These are phyloP conservation scores for Sporobolomyces pararoseus DNA, from an alignment of 768 basidiomycete species.

Conservation along the genomic window DNA sequence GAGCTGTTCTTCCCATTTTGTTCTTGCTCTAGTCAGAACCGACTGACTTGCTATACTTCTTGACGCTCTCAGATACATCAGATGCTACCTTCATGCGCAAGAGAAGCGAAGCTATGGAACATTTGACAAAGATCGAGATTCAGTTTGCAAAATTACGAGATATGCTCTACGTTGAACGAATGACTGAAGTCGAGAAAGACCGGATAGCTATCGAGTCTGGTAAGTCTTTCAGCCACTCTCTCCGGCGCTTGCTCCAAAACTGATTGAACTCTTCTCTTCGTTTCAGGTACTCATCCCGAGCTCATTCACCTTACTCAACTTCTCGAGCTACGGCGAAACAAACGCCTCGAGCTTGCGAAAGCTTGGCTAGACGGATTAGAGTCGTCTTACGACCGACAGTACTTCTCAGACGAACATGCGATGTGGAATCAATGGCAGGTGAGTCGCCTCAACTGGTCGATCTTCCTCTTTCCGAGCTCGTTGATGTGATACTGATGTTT, in stretches of 20 bases:
- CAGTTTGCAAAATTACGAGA: conserved; percentile 85
- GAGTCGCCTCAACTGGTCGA: conserved; percentile 42
- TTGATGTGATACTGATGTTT: background rate
- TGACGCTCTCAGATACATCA: conserved; percentile 56
- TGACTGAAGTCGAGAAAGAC: conserved; percentile 85
- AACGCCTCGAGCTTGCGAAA: conserved; percentile 74
- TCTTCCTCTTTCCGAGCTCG: background rate
- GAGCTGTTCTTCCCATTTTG: no score
- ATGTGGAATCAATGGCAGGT: conserved; percentile 94
- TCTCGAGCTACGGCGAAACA: conserved; percentile 70
- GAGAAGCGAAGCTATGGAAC: conserved; percentile 80
- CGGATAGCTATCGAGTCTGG: conserved; percentile 74
- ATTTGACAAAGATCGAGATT: conserved; percentile 82
- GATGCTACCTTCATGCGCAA: conserved; percentile 50
- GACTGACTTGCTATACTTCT: no score
- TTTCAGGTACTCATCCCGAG: conserved; percentile 76
- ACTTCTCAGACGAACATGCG: conserved; percentile 66
- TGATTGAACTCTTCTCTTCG: background rate
- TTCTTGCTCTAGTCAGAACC: no score
- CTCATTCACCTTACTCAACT: conserved; percentile 74
- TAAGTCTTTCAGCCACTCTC: conserved; percentile 49
- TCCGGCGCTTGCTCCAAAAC: background rate
- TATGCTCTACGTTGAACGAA: conserved; percentile 84
- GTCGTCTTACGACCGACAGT: conserved; percentile 60
- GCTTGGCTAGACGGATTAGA: conserved; percentile 67